Evolutionary conservation across 2,329 filamentous ascomycete species (phyloP).

Genomic region (Neonectria hederae): DNA sequence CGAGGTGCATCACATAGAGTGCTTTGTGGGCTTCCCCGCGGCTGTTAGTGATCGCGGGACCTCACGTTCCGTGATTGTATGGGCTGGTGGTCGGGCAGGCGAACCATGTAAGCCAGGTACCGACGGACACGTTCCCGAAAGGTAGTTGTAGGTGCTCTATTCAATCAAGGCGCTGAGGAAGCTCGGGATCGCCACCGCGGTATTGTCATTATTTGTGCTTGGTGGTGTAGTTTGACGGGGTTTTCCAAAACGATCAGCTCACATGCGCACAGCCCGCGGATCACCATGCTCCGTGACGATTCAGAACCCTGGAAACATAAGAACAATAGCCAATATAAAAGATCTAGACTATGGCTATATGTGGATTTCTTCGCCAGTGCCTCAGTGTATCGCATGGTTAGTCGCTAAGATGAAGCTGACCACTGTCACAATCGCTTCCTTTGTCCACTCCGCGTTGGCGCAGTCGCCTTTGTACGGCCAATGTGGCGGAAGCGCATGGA

Average conservation of each 20-base stretch:
- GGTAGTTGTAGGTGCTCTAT: neutral
- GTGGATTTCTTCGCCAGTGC: neutral
- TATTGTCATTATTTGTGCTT: neutral
- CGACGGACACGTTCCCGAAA: neutral
- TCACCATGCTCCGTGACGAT: slow-evolving; percentile 9
- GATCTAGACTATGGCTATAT: neutral
- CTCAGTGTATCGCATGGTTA: neutral
- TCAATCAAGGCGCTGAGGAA: neutral
- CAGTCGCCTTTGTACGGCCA: slow-evolving; percentile 21
- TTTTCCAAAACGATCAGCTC: slow-evolving; percentile 3
- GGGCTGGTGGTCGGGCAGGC: neutral
- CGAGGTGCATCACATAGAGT: neutral
- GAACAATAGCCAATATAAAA: slow-evolving; percentile 4
- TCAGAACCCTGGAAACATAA: neutral
- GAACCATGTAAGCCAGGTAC: neutral
- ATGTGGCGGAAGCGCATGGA: slow-evolving; percentile 21
- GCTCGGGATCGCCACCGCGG: neutral
- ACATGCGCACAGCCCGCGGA: slow-evolving; percentile 2
- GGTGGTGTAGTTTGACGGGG: slow-evolving; percentile 17
- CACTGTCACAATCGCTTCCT: slow-evolving; percentile 1
- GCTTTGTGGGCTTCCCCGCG: neutral
- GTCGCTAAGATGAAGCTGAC: slow-evolving; percentile 8
- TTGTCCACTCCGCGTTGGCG: slow-evolving; percentile 12
- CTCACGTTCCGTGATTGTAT: neutral
- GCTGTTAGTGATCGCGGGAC: neutral